Evolutionary conservation across 192 early-diverging fungal species (phyloP).

Genomic region (Backusella tuberculispora): DNA sequence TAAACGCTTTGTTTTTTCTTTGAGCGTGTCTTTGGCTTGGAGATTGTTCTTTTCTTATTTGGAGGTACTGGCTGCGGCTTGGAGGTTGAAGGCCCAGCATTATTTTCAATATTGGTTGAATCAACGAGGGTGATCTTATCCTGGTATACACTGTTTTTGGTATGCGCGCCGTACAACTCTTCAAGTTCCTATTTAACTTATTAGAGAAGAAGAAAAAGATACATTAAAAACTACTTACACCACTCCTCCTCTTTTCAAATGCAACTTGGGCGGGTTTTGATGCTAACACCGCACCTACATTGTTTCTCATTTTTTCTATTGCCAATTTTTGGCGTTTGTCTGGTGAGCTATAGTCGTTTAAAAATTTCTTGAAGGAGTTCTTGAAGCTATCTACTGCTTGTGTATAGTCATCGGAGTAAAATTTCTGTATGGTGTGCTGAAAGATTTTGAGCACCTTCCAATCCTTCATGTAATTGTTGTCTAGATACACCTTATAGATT

Average conservation of each 20-base stretch:
- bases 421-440: constrained; percentile 12
- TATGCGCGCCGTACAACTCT: constrained; percentile 7
- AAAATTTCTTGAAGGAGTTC: constrained; percentile 14
- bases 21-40: constrained; percentile 11
- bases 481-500: constrained; percentile 10
- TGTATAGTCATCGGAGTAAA: constrained; percentile 13
- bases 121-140: constrained; percentile 18
- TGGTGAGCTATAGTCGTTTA: not conserved
- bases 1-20: constrained; percentile 14
- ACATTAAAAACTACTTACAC: constrained; percentile 17
- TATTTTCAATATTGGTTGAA: constrained; percentile 21
- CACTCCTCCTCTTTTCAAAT: constrained; percentile 10
- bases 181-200: constrained; percentile 22
- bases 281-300: constrained; percentile 12
- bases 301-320: constrained; percentile 10
- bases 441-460: constrained; percentile 20
- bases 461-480: not conserved
- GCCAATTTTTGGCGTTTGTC: constrained; percentile 9
- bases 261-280: constrained; percentile 17
- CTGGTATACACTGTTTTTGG: constrained; percentile 19
- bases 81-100: constrained; percentile 9
- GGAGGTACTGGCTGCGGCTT: constrained; percentile 8
- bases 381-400: constrained; percentile 16
- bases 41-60: constrained; percentile 16
- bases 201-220: constrained; percentile 18